Evolutionary conservation across 306 rosid genomes (phyloP).

Genomic region (Pachyrhizus erosus): DNA sequence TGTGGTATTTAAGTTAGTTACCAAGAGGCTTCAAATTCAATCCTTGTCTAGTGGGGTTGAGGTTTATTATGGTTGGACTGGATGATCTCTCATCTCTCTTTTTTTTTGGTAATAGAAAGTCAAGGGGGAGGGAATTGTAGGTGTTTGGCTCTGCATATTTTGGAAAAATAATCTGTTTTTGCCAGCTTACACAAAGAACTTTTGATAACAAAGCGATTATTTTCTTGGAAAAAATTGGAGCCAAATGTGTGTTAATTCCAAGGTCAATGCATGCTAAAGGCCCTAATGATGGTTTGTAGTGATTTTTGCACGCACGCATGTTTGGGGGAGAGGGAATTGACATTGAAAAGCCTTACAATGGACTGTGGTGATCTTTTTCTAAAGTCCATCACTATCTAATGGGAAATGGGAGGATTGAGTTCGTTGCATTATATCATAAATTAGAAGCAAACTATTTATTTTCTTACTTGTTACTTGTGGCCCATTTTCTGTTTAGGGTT

Average conservation of each 20-base stretch:
- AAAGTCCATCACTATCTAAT: too few relatives aligned
- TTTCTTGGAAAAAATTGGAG: neutral
- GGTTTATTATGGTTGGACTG: neutral
- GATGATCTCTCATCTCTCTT: neutral
- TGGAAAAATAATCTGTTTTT: neutral
- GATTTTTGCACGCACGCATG: neutral
- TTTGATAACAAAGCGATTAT: neutral
- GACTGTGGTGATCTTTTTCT: neutral
- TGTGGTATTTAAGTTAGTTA: neutral
- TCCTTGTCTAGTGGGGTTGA: neutral
- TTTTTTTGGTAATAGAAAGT: neutral
- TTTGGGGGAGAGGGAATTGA: neutral
- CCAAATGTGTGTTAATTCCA: neutral
- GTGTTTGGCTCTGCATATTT: neutral
- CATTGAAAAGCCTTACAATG: neutral
- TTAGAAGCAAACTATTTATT: slow-evolving; percentile 8
- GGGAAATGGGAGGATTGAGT: too few relatives aligned
- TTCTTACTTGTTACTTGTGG: slow-evolving; percentile 11
- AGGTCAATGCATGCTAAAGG: neutral
- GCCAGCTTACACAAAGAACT: neutral
- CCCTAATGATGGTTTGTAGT: neutral
- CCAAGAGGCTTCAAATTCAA: neutral
- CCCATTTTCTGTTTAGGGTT: neutral
- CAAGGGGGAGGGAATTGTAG: neutral
- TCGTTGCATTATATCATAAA: neutral